phyloP scores from a whole-genome alignment of 345 rosid genomes.

The Moricandia moricandioides region DNA sequence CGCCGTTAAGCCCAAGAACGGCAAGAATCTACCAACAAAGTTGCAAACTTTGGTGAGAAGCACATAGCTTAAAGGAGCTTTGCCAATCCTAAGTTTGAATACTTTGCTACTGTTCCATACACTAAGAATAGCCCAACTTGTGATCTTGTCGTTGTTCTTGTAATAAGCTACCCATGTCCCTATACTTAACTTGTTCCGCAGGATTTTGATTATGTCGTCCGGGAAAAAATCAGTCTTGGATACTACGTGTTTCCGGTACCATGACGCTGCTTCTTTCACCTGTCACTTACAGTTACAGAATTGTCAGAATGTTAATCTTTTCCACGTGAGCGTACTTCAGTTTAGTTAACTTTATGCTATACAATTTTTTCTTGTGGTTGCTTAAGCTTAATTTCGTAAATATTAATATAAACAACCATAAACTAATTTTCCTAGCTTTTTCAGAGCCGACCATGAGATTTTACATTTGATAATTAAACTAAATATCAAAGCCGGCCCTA shows the following conservation, averaged over 20 bases:
- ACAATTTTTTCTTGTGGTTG: neutral
- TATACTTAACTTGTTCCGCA: constrained; percentile 58
- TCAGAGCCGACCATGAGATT: too few species aligned
- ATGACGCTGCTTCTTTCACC: constrained; percentile 52
- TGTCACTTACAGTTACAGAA: constrained; percentile 1
- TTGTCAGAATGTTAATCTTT: neutral
- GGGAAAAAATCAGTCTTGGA: constrained; percentile 66
- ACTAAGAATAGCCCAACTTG: constrained; percentile 76
- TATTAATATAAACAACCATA: neutral
- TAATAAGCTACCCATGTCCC: constrained; percentile 79
- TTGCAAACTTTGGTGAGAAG: constrained; percentile 50
- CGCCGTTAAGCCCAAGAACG: constrained; percentile 50
- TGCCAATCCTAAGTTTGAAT: constrained; percentile 59
- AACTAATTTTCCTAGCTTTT: neutral
- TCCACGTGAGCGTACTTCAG: neutral
- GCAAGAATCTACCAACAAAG: constrained; percentile 43
- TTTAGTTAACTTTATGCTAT: neutral
- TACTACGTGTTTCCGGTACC: constrained; percentile 50
- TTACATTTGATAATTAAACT: too few species aligned
- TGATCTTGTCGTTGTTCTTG: constrained; percentile 28
- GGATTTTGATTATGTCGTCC: constrained; percentile 51
- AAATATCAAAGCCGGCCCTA: too few species aligned
- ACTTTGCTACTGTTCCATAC: constrained; percentile 77
- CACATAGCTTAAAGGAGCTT: constrained; percentile 56
- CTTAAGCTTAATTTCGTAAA: neutral